A percentile compares a stretch with the other conserved stretches of the same genome.
Conservation (phyloP, 176 grass and related monocot genomes). For the Rhynchospora pubera region DNA sequence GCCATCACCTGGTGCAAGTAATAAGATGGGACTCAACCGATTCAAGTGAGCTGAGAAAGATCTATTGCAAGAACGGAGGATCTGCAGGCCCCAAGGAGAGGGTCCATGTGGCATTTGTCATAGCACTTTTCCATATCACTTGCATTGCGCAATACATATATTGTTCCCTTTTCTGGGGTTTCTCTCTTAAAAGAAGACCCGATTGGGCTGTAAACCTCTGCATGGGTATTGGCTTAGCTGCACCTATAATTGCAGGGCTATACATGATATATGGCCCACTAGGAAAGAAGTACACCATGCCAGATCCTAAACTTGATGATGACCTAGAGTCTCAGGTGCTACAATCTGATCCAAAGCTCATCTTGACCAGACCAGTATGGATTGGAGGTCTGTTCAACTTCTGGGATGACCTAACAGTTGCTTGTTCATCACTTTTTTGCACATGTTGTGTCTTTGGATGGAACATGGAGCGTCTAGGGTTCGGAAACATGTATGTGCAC, state of each 20-base stretch:
- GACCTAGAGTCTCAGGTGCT: background rate
- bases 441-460: conserved; percentile 71
- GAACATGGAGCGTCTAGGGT: conserved; percentile 80
- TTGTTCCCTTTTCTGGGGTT: conserved; percentile 59
- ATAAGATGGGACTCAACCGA: conserved; percentile 33
- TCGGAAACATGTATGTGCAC: conserved; percentile 79
- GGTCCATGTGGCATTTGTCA: conserved; percentile 33
- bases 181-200: conserved; percentile 28
- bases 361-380: conserved; percentile 34
- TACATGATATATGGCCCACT: conserved; percentile 55
- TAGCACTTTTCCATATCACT: conserved; percentile 48
- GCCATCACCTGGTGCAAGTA: conserved; percentile 54
- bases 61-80: conserved; percentile 47
- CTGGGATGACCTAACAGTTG: conserved; percentile 42
- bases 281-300: conserved; percentile 25
- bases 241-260: conserved; percentile 29
- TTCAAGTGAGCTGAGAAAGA: conserved; percentile 21
- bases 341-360: background rate
- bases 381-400: conserved; percentile 52
- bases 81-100: conserved; percentile 18
- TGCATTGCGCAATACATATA: conserved; percentile 54
- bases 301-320: background rate
- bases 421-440: conserved; percentile 44
- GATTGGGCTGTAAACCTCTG: conserved; percentile 47
- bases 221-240: conserved; percentile 38